Evolutionary conservation across 2,329 filamentous ascomycete species (phyloP), one percentile per base, ranked within the genome.

Genomic region (Leptosphaerulina australis): DNA sequence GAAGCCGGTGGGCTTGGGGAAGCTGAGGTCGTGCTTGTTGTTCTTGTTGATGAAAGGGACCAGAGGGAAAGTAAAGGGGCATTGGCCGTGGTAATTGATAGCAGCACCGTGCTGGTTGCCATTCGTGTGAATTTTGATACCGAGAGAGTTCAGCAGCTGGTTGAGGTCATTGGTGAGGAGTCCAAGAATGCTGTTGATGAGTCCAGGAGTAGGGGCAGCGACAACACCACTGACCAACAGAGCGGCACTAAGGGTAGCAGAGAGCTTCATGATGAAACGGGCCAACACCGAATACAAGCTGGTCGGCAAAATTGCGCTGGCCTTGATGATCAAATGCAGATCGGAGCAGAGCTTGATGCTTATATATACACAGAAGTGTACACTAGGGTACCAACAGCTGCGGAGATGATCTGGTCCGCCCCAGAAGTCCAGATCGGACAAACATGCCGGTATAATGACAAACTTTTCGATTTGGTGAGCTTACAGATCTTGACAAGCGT

Each of bases 141-240:
- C 46, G 28, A 50, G 46, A 22, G 39, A 44, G 22, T 30, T 38
- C 26, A 50, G 34, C 18, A 50, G 34, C 33, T 37, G 39, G 17
- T 22, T 50, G 17, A 50, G 46, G 26, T 44, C 39, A 15, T 37
- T 50, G 39, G 33, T 38, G 17, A 50, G 12, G n/a, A 34, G 33
- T 12, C 46, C 39, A 7, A 50, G 38, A 26, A 50, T 50, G 46
- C 25, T 38, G 31, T 39, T 38, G 15, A 50, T 28, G 15, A 50
- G 38, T n/a, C 39, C 46, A 20, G 46, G 45, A 26, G 46, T 50
- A 25, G 46, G 46, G 15, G 33, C 38, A 41, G 46, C 46, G 11
- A 30, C 18, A 15, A 44, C 33, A 35, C 38, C 21, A 15, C 37
- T 38, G 20, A 39, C 46, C 21, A 50, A 30, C 18, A 50, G 31